These are phyloP conservation scores for Apiospora phragmitis DNA, from an alignment of 2,329 filamentous ascomycete genomes.

Conservation along the genomic window DNA sequence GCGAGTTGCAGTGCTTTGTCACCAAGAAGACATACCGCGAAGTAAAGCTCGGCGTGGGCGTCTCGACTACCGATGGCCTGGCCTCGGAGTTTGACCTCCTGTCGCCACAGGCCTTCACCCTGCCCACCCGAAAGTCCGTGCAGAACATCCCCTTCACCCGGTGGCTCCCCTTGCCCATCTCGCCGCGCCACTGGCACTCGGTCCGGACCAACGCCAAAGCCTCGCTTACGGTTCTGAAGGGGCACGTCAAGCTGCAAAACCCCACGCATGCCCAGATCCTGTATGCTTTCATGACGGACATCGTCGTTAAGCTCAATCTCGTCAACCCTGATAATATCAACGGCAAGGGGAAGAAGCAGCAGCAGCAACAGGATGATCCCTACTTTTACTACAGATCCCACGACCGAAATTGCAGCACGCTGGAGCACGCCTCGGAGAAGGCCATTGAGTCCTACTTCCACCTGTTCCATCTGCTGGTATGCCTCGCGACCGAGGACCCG, in stretches of 20 bases:
- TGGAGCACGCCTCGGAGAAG: constrained; percentile 51
- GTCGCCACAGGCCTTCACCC: constrained; percentile 40
- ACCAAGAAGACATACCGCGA: constrained; percentile 41
- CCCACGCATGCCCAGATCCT: constrained; percentile 36
- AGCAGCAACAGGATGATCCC: not conserved
- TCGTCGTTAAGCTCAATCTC: constrained; percentile 49
- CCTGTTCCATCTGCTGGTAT: constrained; percentile 51
- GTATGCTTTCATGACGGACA: constrained; percentile 50
- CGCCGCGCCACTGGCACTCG: constrained; percentile 42
- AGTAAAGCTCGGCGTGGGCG: constrained; percentile 44
- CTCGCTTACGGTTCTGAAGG: constrained; percentile 29
- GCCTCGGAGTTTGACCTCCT: constrained; percentile 51
- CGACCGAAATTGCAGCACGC: constrained; percentile 34
- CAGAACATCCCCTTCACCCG: constrained; percentile 40
- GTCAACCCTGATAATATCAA: constrained; percentile 29
- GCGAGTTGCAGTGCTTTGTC: constrained; percentile 49
- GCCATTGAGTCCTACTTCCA: constrained; percentile 54
- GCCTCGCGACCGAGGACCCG: constrained; percentile 40
- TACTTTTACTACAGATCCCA: not conserved
- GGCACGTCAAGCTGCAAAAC: constrained; percentile 22
- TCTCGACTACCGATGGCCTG: constrained; percentile 30
- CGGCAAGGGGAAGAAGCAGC: constrained; percentile 9
- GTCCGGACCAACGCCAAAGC: constrained; percentile 30
- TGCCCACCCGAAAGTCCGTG: constrained; percentile 40
- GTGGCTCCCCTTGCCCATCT: constrained; percentile 50